phyloP scores from a whole-genome alignment of 2,329 filamentous ascomycete genomes.

The Coniella vitis region DNA sequence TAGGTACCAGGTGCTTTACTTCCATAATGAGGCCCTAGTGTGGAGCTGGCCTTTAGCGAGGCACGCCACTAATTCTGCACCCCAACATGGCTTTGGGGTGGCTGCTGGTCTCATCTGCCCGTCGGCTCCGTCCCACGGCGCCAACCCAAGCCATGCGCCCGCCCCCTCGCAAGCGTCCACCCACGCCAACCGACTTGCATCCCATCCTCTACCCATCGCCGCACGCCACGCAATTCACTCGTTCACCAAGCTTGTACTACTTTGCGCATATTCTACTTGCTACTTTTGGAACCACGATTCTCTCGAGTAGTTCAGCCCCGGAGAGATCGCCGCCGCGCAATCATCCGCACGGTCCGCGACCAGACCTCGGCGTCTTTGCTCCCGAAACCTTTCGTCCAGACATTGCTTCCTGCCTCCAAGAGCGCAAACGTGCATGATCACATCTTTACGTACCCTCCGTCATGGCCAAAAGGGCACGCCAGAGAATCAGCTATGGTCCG shows the following conservation, averaged over 20 bases:
- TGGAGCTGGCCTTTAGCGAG: background rate
- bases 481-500: slow-evolving; percentile 61
- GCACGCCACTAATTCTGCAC: background rate
- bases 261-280: too few species aligned
- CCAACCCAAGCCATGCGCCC: background rate
- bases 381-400: background rate
- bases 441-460: slow-evolving; percentile 17
- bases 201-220: background rate
- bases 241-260: too few species aligned
- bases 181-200: background rate
- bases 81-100: background rate
- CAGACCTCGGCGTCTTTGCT: background rate
- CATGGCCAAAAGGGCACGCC: slow-evolving; percentile 60
- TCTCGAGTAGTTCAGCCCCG: too few species aligned
- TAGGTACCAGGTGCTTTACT: too few species aligned
- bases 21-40: too few species aligned
- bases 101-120: background rate
- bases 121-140: background rate
- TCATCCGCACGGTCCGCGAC: too few species aligned
- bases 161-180: background rate
- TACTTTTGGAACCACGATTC: too few species aligned
- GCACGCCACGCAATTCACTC: background rate
- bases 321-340: too few species aligned
- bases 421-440: slow-evolving; percentile 16
- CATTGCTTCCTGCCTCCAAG: background rate